Percentiles rank a stretch among this genome's conserved stretches.
phyloP scores from a whole-genome alignment of 306 rosid species.

The Elaeagnus macrophylla region DNA sequence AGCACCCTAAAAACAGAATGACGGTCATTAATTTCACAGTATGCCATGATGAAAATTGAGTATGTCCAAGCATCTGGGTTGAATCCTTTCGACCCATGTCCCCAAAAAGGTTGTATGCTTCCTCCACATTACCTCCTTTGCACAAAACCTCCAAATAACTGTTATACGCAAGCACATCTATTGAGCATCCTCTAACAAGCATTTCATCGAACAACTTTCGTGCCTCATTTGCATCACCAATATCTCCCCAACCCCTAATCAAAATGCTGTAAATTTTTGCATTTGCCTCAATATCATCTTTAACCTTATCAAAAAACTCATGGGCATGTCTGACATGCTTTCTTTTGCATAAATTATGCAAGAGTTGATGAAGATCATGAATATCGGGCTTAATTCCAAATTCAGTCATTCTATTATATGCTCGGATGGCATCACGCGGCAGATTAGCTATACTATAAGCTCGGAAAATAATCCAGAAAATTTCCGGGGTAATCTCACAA shows the following conservation, averaged over 20 bases:
- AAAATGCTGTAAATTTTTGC: constrained; percentile 61
- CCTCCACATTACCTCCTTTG: constrained; percentile 55
- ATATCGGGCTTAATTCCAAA: constrained; percentile 52
- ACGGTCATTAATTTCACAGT: constrained; percentile 52
- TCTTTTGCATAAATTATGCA: constrained; percentile 53
- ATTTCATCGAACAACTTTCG: constrained; percentile 65
- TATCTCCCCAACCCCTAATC: constrained; percentile 72
- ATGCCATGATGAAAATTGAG: constrained; percentile 60
- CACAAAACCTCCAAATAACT: constrained; percentile 58
- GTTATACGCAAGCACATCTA: constrained; percentile 69
- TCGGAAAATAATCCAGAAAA: constrained; percentile 68
- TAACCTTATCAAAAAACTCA: constrained; percentile 52
- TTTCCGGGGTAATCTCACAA: constrained; percentile 36
- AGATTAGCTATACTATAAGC: constrained; percentile 62
- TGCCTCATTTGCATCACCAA: constrained; percentile 48
- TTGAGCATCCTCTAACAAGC: constrained; percentile 43
- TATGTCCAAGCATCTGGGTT: constrained; percentile 61
- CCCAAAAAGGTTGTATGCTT: constrained; percentile 46
- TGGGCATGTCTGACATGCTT: constrained; percentile 65
- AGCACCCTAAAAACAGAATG: constrained; percentile 65
- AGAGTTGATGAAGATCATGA: constrained; percentile 65
- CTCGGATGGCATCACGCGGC: constrained; percentile 68
- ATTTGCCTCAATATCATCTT: constrained; percentile 36
- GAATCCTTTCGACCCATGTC: constrained; percentile 43
- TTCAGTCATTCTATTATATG: constrained; percentile 67